Evolutionary conservation across 768 basidiomycete species (phyloP), one percentile per base, ranked within the genome.

Genomic region (Leccinellum rugosiceps): DNA sequence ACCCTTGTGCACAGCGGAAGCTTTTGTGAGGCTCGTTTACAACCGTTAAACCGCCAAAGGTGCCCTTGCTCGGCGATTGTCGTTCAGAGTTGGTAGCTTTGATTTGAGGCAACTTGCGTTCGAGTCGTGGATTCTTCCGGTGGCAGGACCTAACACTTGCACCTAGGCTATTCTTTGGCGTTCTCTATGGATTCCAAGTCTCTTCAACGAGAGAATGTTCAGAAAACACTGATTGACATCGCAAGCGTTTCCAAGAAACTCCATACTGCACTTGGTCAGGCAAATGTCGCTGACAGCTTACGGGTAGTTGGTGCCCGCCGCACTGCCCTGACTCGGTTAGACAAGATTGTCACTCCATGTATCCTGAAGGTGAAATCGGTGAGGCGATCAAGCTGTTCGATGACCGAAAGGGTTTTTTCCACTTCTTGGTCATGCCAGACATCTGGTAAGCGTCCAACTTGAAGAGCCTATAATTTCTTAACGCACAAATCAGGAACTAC

Each of bases 381-480:
- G 55, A 56, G 11, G 55, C 55, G 19, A 44, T 56, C 50, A 52
- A 53, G 13, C n/a, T 56, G 14, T 56, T 57, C 15, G 7, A 53
- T 28, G 44, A 46, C 10, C 23, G 43, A 19, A n/a, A 57, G 23
- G 51, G 9, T 5, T 53, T 44, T 46, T 57, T 57, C 15, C 43
- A 17, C 8, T 53, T 53, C 19, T 28, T 57, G 19, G 32, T 57
- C 10, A 23, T 19, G 11, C 43, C 44, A 30, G 43, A 30, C 3
- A 31, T 46, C 31, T 56, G 50, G 55, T 56, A 53, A 25, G 25
- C 25, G 4, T 25, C 28, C 6, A 38, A 38, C 17, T 38, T 10
- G 38, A 38, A 4, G 35, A 10, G 7, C 34, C 15, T 15, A 28
- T 32, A 6, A 19, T 6, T n/a, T 3, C 41, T 21, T 50, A 26